Conservation (phyloP, 2,329 filamentous ascomycete genomes). For the Epichloe sp. region DNA sequence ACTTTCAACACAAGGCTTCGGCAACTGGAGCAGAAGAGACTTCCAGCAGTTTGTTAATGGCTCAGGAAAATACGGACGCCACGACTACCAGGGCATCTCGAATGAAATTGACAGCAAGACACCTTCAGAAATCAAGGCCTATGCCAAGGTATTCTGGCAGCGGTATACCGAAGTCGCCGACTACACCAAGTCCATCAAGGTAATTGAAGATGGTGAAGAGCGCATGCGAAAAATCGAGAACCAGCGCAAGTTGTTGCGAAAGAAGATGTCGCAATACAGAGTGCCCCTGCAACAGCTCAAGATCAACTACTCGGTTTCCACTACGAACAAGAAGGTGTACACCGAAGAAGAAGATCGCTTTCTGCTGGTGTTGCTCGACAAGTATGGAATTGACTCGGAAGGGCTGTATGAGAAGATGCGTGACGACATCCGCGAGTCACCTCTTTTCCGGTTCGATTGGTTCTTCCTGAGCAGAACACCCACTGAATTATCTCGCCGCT, state of each 20-base stretch:
- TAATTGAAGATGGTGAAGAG: constrained; percentile 88
- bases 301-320: constrained; percentile 97
- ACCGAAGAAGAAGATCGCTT: constrained; percentile 97
- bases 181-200: constrained; percentile 74
- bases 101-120: constrained; percentile 87
- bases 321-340: constrained; percentile 99
- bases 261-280: constrained; percentile 95
- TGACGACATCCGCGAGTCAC: constrained; percentile 91
- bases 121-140: constrained; percentile 71
- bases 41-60: constrained; percentile 98
- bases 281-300: constrained; percentile 95
- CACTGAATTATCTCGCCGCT: constrained; percentile 80
- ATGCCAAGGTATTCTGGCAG: constrained; percentile 94
- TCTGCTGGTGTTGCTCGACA: constrained; percentile 82
- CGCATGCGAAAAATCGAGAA: constrained; percentile 79
- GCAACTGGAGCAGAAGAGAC: constrained; percentile 90
- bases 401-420: constrained; percentile 84
- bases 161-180: constrained; percentile 83
- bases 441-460: constrained; percentile 97
- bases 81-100: constrained; percentile 73
- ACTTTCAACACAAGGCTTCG: constrained; percentile 75
- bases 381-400: constrained; percentile 83
- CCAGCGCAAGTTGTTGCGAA: constrained; percentile 82
- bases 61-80: constrained; percentile 81
- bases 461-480: constrained; percentile 95